phyloP scores from a whole-genome alignment of 441 rosid species.

The Biscutella auriculata region DNA sequence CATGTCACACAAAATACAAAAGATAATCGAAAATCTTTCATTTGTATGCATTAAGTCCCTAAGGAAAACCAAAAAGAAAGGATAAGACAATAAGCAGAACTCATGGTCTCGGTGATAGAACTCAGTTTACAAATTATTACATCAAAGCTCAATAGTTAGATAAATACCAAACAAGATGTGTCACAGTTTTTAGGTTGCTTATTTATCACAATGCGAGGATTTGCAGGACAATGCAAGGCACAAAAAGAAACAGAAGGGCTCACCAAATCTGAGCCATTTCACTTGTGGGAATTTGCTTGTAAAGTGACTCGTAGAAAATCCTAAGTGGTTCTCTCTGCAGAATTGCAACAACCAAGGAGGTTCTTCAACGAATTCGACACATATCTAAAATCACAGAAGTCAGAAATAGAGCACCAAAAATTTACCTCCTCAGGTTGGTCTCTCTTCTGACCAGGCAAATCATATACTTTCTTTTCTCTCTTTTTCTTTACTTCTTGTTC shows the following conservation, averaged over 20 bases:
- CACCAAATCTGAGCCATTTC: constrained; percentile 95
- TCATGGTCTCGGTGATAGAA: background rate
- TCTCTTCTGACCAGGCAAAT: constrained; percentile 83
- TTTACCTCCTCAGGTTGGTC: constrained; percentile 70
- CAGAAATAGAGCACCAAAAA: background rate
- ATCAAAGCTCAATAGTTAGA: background rate
- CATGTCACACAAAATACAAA: background rate
- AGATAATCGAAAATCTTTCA: background rate
- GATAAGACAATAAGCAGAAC: background rate
- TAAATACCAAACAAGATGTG: background rate
- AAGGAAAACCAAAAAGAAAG: background rate
- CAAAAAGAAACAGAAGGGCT: constrained; percentile 17
- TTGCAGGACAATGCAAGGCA: background rate
- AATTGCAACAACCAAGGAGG: constrained; percentile 2
- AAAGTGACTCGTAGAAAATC: constrained; percentile 76
- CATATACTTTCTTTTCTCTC: constrained; percentile 69
- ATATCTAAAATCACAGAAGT: background rate
- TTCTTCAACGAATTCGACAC: background rate
- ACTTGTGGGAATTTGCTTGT: constrained; percentile 62
- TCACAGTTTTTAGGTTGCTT: background rate
- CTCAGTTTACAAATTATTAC: background rate
- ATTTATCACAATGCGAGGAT: background rate
- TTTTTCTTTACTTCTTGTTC: constrained; percentile 33
- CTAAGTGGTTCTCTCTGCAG: constrained; percentile 85
- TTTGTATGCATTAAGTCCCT: background rate